phyloP scores from a whole-genome alignment of 768 basidiomycete species.

The Rhodotorula diobovata region DNA sequence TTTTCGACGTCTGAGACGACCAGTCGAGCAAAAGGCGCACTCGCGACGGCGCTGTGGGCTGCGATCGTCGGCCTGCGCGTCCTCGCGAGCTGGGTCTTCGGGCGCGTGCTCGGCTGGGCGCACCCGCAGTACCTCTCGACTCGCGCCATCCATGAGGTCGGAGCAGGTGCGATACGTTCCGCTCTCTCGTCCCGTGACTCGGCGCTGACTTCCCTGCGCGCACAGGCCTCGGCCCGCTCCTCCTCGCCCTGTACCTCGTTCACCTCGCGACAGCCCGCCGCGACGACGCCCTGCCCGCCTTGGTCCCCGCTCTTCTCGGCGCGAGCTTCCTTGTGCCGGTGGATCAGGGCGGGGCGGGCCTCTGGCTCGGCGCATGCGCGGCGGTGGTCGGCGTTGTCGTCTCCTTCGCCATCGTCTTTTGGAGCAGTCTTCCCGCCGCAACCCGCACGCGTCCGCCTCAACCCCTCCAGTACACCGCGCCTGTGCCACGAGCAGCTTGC shows the following conservation, averaged over 20 bases:
- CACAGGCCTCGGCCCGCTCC: constrained; percentile 16
- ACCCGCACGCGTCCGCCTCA: not conserved
- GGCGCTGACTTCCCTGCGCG: not conserved
- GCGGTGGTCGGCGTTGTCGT: not conserved
- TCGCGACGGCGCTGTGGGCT: not conserved
- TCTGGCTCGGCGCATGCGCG: constrained; percentile 7
- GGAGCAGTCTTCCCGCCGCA: not conserved
- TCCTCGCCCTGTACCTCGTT: constrained; percentile 13
- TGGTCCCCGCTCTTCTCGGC: not conserved
- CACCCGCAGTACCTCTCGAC: constrained; percentile 22
- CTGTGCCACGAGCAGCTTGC: not conserved
- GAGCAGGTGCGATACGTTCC: constrained; percentile 2
- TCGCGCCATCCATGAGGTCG: constrained; percentile 25
- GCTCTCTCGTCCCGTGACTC: too few species aligned
- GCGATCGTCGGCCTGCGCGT: constrained; percentile 16
- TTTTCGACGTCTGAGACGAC: not conserved
- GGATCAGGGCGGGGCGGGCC: constrained; percentile 5
- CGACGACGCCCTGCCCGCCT: not conserved
- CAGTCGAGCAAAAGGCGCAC: not conserved
- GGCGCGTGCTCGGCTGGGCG: constrained; percentile 23
- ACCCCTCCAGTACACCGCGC: too few species aligned
- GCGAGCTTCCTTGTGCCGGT: constrained; percentile 7
- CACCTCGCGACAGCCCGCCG: not conserved
- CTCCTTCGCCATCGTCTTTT: not conserved
- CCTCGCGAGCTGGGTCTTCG: constrained; percentile 9